Conservation (phyloP, 495 filamentous ascomycete species). For the Usnea hakonensis region DNA sequence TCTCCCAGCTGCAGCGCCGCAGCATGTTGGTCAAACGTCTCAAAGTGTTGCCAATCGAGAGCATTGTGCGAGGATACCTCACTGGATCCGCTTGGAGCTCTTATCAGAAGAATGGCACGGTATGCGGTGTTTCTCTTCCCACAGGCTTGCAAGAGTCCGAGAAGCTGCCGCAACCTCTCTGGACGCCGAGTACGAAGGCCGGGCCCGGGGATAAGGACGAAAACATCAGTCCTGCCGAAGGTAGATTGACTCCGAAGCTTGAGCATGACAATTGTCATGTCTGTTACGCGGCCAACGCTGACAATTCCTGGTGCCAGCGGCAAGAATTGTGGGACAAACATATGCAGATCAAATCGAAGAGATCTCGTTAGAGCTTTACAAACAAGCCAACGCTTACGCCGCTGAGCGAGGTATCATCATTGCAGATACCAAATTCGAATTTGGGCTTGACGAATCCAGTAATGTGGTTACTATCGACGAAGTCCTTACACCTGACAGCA, state of each 20-base stretch:
- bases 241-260: constrained; percentile 5
- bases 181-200: constrained; percentile 89
- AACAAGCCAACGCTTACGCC: constrained; percentile 65
- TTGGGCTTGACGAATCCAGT: constrained; percentile 62
- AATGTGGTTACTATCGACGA: constrained; percentile 83
- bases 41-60: constrained; percentile 63
- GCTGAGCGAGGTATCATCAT: constrained; percentile 77
- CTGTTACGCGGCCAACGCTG: neutral
- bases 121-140: constrained; percentile 66
- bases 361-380: constrained; percentile 66
- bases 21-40: constrained; percentile 35
- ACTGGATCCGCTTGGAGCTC: constrained; percentile 89
- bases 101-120: constrained; percentile 64
- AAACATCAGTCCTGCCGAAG: constrained; percentile 73
- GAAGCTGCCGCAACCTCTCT: constrained; percentile 63
- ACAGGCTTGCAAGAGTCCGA: constrained; percentile 64
- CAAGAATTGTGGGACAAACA: constrained; percentile 59
- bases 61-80: constrained; percentile 87
- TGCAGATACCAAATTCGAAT: constrained; percentile 83
- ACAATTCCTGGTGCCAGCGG: constrained; percentile 36
- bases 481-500: constrained; percentile 80
- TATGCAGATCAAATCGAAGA: constrained; percentile 70
- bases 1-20: constrained; percentile 4
- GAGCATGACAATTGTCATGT: neutral
- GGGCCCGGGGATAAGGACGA: constrained; percentile 77